Evolutionary conservation across 192 early-diverging fungal genomes (phyloP).

Genomic region (Gonapodya sp.): DNA sequence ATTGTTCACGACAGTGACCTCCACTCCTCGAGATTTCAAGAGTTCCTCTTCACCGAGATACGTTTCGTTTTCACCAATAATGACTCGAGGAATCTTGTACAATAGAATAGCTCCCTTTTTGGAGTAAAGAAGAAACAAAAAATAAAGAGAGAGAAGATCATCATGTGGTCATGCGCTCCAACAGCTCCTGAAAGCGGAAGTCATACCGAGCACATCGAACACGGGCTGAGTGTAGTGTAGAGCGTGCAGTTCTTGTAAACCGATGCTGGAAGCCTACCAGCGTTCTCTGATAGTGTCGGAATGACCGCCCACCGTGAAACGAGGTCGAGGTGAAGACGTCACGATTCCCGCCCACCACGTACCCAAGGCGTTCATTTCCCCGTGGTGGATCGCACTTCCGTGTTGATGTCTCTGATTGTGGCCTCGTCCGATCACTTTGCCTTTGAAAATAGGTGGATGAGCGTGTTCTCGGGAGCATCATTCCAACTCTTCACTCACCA

Average conservation of each 20-base stretch:
- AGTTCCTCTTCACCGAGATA: background rate
- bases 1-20: background rate
- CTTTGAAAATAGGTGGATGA: background rate
- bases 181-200: background rate
- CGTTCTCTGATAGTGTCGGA: no score
- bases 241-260: background rate
- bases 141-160: no score
- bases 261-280: background rate
- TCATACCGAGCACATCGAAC: background rate
- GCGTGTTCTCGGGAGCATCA: background rate
- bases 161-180: no score
- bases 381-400: background rate
- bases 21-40: background rate
- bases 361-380: constrained; percentile 4
- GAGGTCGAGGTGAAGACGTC: no score
- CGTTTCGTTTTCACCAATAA: constrained; percentile 2
- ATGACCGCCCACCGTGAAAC: no score
- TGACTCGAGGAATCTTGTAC: background rate
- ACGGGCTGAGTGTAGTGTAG: background rate
- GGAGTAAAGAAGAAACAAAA: no score
- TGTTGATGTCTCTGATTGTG: background rate
- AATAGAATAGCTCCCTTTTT: background rate
- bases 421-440: constrained; percentile 3
- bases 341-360: no score
- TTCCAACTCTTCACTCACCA: background rate